Base-by-base conservation (phyloP, 352 stramenopile species). In the Lagenidium sp. region DNA sequence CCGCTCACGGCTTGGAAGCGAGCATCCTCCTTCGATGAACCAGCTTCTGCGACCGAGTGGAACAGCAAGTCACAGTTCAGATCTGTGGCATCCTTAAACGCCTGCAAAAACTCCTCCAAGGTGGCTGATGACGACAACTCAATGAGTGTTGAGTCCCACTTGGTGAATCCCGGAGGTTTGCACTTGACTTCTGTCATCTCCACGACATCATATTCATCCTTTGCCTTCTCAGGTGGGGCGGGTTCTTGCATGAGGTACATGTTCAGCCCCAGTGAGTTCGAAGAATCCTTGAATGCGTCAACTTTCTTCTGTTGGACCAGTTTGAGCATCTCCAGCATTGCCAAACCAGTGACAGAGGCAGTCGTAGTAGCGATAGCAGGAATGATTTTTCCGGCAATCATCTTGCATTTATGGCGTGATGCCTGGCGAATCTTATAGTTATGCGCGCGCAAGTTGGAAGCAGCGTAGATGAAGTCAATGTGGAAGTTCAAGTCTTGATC, bases 351-450 rank as follows among this genome's bases (percentile, higher is more conserved):
- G 38, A 98, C 96, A 40, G 98, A 98, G 15, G 97, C 97, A 60
- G 98, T 99, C 8, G 96, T 99, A n/a, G 96, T 99, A 13, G 96
- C 96, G 72, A 99, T 99, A 20, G 97, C 96, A 13, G 96, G 96
- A 53, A 99, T 98, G 55, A 99, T 99, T 65, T 99, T 99, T 35
- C 97, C 97, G 7, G 97, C 97, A 53, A 99, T 99, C 59, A 98
- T 97, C 72, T 99, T 99, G 60, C 95, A 89, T 50, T 88, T 92
- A 62, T 92, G 80, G 29, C 80, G 80, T 12, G 77, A 85, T 22
- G 78, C 77, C 51, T 85, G 61, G 42, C 70, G 76, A 44, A 92
- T 92, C 41, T 79, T 76, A 65, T 92, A 92, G 60, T 93, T 93
- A 38, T 74, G 76, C 28, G 79, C 93, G 36, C 97, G 87, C 53